These are phyloP conservation scores for Salix caprea DNA, from an alignment of 345 rosid species.

Conservation along the genomic window DNA sequence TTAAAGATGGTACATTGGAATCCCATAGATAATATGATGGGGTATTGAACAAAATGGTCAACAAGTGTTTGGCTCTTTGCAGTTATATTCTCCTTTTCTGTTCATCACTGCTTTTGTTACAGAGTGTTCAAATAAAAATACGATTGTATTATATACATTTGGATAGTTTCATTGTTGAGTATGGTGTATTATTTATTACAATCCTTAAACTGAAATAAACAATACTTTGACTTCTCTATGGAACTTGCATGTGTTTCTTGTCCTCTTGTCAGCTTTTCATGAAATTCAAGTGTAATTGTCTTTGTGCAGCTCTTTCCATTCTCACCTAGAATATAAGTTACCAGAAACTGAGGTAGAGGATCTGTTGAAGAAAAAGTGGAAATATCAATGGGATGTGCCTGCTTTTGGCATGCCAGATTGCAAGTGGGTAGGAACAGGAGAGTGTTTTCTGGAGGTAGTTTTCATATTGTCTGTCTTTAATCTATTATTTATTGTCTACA, in stretches of 20 bases:
- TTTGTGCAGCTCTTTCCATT: conserved; percentile 56
- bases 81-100: too few species aligned
- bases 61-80: too few species aligned
- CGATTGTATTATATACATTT: too few species aligned
- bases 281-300: conserved; percentile 1
- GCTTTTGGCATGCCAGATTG: conserved; percentile 59
- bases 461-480: background rate
- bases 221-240: background rate
- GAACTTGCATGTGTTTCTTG: background rate
- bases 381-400: conserved; percentile 70
- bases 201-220: background rate
- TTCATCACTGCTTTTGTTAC: too few species aligned
- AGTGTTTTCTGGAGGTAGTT: conserved; percentile 53
- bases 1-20: too few species aligned
- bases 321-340: conserved; percentile 55
- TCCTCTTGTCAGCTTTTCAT: background rate
- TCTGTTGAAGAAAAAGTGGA: conserved; percentile 52
- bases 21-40: too few species aligned
- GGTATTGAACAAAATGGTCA: too few species aligned
- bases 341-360: conserved; percentile 52
- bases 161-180: too few species aligned
- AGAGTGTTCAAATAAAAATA: too few species aligned
- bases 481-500: background rate
- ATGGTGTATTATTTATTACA: background rate
- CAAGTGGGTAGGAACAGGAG: conserved; percentile 72